phyloP scores from a whole-genome alignment of 1,139 yeast species.

The Candida sanyaensis region DNA sequence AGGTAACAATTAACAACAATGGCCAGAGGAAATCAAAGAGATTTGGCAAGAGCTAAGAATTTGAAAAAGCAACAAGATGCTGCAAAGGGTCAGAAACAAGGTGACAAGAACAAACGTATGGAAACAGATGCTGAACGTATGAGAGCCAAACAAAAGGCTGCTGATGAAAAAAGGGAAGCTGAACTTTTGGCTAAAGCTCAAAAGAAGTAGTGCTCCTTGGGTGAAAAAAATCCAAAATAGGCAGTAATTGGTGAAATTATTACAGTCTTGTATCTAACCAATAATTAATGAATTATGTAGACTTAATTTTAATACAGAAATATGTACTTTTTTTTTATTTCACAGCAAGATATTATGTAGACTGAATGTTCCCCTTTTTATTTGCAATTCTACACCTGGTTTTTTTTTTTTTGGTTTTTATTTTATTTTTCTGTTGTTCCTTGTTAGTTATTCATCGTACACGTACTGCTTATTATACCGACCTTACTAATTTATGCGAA shows the following conservation, averaged over 20 bases:
- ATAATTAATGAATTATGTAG: too few species aligned
- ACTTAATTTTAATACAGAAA: too few species aligned
- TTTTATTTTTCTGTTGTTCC: too few species aligned
- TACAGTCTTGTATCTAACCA: too few species aligned
- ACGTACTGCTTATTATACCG: not conserved
- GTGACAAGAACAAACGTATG: slow-evolving; percentile 86
- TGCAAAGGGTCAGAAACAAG: slow-evolving; percentile 62
- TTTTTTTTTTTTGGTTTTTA: too few species aligned
- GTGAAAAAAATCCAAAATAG: too few species aligned
- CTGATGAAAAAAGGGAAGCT: slow-evolving; percentile 65
- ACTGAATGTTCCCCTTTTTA: too few species aligned
- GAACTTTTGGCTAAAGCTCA: slow-evolving; percentile 18
- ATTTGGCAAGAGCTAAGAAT: slow-evolving; percentile 87
- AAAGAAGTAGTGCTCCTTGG: slow-evolving; percentile 13
- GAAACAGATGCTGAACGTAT: slow-evolving; percentile 86
- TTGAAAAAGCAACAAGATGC: slow-evolving; percentile 72
- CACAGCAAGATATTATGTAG: too few species aligned
- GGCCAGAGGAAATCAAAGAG: slow-evolving; percentile 98
- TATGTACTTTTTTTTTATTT: too few species aligned
- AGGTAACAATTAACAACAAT: slow-evolving; percentile 30
- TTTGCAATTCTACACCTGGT: too few species aligned
- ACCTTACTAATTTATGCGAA: not conserved
- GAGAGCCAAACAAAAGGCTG: slow-evolving; percentile 73
- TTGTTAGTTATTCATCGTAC: too few species aligned
- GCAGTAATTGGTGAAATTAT: too few species aligned